Percentiles rank a stretch among this genome's conserved stretches.
These are phyloP conservation scores for Cardamine chenopodiifolia DNA, from an alignment of 345 rosid genomes.

Conservation along the genomic window DNA sequence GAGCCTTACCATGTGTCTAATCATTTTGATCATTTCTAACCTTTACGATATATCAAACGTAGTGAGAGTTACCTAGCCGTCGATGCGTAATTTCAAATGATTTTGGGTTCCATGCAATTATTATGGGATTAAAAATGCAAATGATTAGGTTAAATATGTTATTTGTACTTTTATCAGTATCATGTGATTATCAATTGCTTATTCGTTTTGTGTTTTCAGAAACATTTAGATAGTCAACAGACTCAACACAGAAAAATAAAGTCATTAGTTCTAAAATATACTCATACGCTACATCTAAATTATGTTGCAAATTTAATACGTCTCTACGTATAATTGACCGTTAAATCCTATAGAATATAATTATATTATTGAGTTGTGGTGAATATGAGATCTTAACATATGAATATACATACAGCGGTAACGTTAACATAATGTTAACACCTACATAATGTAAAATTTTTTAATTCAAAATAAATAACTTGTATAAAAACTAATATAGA, in stretches of 20 bases:
- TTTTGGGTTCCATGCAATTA: neutral
- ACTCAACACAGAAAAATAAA: neutral
- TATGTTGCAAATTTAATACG: neutral
- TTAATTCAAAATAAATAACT: no score
- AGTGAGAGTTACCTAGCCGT: neutral
- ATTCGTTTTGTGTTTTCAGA: neutral
- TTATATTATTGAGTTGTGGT: no score
- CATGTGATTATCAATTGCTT: conserved; percentile 12
- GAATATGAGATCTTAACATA: no score
- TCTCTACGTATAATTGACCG: no score
- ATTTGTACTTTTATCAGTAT: conserved; percentile 1
- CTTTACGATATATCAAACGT: neutral
- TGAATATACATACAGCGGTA: no score
- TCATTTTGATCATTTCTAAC: conserved; percentile 84
- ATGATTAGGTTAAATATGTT: conserved; percentile 5
- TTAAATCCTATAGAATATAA: no score
- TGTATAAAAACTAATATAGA: no score
- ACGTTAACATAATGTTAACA: no score
- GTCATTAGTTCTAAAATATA: neutral
- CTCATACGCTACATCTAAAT: neutral
- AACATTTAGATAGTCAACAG: neutral
- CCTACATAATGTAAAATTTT: no score
- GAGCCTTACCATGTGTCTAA: conserved; percentile 76
- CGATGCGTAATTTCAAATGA: conserved; percentile 11
- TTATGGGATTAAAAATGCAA: conserved; percentile 10